phyloP scores from a whole-genome alignment of 257 asterid species.

The Plantago elongata region DNA sequence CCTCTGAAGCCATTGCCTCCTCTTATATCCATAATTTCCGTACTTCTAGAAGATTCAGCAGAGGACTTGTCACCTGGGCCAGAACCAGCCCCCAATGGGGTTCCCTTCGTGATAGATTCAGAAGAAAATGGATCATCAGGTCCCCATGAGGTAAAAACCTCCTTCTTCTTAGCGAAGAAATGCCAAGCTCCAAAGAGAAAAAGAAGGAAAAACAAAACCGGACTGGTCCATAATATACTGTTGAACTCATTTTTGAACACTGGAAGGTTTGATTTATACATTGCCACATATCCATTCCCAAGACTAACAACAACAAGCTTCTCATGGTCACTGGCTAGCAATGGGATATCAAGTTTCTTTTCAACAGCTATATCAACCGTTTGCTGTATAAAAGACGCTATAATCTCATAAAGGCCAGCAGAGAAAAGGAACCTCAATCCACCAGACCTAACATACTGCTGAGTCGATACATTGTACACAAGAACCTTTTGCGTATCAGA shows the following conservation, averaged over 20 bases:
- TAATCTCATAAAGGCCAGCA: conserved; percentile 54
- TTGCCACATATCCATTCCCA: conserved; percentile 68
- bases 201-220: conserved; percentile 70
- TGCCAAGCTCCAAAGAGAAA: conserved; percentile 90
- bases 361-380: conserved; percentile 23
- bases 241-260: conserved; percentile 71
- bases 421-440: conserved; percentile 68
- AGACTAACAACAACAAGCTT: conserved; percentile 64
- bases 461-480: conserved; percentile 80
- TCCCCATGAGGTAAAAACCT: conserved; percentile 90
- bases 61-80: conserved; percentile 45
- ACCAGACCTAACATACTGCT: conserved; percentile 70
- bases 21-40: conserved; percentile 63
- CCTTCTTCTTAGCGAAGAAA: conserved; percentile 88
- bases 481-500: conserved; percentile 52
- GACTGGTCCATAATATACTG: conserved; percentile 80
- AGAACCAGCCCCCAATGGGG: conserved; percentile 44
- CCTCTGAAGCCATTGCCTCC: conserved; percentile 48
- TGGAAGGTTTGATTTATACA: conserved; percentile 80
- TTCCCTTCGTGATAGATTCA: conserved; percentile 39
- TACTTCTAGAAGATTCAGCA: conserved; percentile 56
- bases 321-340: conserved; percentile 67
- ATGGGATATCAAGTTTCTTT: conserved; percentile 32
- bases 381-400: conserved; percentile 52
- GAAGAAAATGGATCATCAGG: conserved; percentile 71